phyloP scores from a whole-genome alignment of 176 grass and related monocot genomes.

The Phoenix dactylifera region DNA sequence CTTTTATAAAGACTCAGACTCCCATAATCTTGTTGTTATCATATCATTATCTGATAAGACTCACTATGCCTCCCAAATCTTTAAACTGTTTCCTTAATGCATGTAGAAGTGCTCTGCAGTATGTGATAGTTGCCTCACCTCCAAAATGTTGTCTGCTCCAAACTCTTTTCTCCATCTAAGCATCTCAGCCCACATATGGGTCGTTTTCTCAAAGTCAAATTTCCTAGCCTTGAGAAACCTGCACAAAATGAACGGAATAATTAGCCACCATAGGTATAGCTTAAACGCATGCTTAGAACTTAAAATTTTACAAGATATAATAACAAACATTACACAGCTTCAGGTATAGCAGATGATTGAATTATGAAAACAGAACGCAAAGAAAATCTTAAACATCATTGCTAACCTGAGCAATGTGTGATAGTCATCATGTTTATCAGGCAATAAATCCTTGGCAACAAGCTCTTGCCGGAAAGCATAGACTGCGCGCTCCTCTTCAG shows the following conservation, averaged over 20 bases:
- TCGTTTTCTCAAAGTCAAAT: conserved; percentile 78
- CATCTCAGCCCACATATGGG: conserved; percentile 97
- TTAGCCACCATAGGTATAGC: too few relatives aligned
- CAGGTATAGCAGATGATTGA: neutral
- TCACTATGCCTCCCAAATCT: too few relatives aligned
- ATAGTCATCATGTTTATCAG: conserved; percentile 89
- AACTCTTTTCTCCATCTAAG: conserved; percentile 92
- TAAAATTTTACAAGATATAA: too few relatives aligned
- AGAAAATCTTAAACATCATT: neutral
- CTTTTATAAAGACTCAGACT: too few relatives aligned
- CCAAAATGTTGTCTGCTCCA: conserved; percentile 72
- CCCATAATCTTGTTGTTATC: too few relatives aligned
- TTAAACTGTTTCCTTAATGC: neutral
- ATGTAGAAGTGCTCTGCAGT: neutral
- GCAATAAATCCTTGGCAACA: conserved; percentile 43
- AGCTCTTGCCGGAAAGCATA: conserved; percentile 65
- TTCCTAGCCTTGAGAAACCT: conserved; percentile 95
- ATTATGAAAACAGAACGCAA: neutral
- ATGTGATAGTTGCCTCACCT: conserved; percentile 36
- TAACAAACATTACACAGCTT: too few relatives aligned
- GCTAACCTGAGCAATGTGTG: conserved; percentile 84
- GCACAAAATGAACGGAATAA: conserved; percentile 1
- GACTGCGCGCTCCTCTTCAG: conserved; percentile 87
- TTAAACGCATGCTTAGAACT: too few relatives aligned
- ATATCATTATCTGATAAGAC: too few relatives aligned